Evolutionary conservation across 2,329 filamentous ascomycete species (phyloP).

Genomic region (Leptographium wingfieldii): DNA sequence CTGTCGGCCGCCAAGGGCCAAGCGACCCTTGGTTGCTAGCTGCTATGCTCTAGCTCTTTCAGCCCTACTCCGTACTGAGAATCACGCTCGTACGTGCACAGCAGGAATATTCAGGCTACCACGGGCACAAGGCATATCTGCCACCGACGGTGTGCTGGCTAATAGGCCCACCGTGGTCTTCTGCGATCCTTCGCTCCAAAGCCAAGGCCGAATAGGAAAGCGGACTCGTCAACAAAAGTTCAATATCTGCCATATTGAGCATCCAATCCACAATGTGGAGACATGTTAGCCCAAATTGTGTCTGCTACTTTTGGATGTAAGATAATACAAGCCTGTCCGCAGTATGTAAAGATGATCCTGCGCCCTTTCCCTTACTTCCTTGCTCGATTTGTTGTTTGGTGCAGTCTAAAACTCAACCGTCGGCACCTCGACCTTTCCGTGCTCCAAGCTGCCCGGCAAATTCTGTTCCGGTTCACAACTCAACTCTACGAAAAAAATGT

Average conservation of each 20-base stretch:
- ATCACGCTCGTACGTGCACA: background rate
- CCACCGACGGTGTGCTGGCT: background rate
- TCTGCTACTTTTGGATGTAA: background rate
- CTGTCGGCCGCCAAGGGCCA: background rate
- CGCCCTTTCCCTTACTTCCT: background rate
- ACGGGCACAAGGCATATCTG: background rate
- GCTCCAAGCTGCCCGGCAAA: background rate
- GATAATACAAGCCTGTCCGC: too few species aligned
- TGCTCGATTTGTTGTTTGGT: background rate
- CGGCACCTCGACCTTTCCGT: background rate
- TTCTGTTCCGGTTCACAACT: background rate
- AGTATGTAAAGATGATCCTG: background rate
- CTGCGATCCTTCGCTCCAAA: background rate
- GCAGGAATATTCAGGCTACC: background rate
- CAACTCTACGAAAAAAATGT: background rate
- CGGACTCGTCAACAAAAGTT: background rate
- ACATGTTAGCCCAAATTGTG: background rate
- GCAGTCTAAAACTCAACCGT: background rate
- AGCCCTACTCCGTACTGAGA: background rate
- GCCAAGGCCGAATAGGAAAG: background rate
- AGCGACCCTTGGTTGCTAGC: background rate
- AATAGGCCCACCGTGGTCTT: background rate
- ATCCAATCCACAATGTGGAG: background rate
- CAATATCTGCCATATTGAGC: background rate
- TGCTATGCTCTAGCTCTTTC: background rate